phyloP scores from a whole-genome alignment of 805 yeast genomes.

The Candida glaebosa region DNA sequence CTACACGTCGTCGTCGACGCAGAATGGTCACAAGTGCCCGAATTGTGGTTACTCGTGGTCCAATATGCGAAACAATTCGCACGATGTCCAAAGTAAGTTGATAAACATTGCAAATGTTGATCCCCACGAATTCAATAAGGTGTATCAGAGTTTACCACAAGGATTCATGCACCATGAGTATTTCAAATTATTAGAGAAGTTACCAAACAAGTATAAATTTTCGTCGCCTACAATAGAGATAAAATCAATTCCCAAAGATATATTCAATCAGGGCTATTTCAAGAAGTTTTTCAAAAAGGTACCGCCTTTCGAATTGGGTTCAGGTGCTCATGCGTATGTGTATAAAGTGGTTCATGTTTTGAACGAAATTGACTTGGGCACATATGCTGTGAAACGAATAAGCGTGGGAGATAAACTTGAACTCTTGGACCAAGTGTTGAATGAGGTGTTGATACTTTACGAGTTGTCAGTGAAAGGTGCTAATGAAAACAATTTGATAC shows the following conservation, averaged over 20 bases:
- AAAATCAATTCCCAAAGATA: constrained; percentile 42
- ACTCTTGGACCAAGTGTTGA: constrained; percentile 66
- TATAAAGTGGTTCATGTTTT: constrained; percentile 80
- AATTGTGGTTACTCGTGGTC: constrained; percentile 30
- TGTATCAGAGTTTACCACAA: constrained; percentile 6
- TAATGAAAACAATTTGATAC: constrained; percentile 58
- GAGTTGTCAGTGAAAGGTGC: constrained; percentile 43
- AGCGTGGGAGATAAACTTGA: constrained; percentile 74
- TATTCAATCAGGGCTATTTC: constrained; percentile 83
- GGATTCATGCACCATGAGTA: constrained; percentile 35
- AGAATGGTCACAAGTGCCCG: constrained; percentile 18
- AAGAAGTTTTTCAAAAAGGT: constrained; percentile 63
- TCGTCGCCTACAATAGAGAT: neutral
- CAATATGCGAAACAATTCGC: constrained; percentile 7
- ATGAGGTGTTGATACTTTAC: constrained; percentile 73
- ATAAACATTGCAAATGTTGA: constrained; percentile 3
- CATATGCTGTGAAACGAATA: constrained; percentile 80
- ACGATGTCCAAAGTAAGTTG: neutral
- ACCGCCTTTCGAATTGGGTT: constrained; percentile 55
- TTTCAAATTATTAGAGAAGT: constrained; percentile 30
- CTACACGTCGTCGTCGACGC: neutral
- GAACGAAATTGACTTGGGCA: constrained; percentile 67
- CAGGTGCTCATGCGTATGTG: constrained; percentile 84
- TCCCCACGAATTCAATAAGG: neutral
- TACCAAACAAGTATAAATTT: constrained; percentile 13